These are phyloP conservation scores for Bipolaris bicolor DNA, from an alignment of 2,329 filamentous ascomycete genomes.

Conservation along the genomic window DNA sequence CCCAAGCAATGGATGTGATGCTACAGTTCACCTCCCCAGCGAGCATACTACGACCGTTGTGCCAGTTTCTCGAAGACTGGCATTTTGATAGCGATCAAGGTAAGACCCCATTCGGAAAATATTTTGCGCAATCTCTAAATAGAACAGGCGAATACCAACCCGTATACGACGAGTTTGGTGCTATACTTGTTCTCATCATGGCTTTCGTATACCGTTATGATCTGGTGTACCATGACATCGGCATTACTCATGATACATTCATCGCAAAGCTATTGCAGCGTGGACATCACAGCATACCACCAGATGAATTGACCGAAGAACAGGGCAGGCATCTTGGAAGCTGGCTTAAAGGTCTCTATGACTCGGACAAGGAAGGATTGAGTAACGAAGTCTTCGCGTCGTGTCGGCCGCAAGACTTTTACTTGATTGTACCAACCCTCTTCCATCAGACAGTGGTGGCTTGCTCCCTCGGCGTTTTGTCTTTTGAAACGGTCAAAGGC, in stretches of 20 bases:
- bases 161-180: constrained; percentile 84
- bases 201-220: constrained; percentile 79
- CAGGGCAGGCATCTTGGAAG: constrained; percentile 69
- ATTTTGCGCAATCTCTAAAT: constrained; percentile 18
- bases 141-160: constrained; percentile 74
- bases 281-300: constrained; percentile 62
- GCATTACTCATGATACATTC: constrained; percentile 68
- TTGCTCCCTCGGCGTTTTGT: constrained; percentile 67
- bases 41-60: constrained; percentile 74
- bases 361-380: constrained; percentile 69
- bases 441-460: constrained; percentile 78
- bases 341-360: constrained; percentile 81
- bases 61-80: constrained; percentile 78
- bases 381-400: constrained; percentile 82
- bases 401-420: constrained; percentile 83
- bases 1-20: constrained; percentile 74
- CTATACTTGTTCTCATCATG: constrained; percentile 74
- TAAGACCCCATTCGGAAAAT: constrained; percentile 20
- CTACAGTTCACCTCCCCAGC: constrained; percentile 75
- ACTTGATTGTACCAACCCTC: constrained; percentile 75
- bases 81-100: constrained; percentile 80
- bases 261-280: constrained; percentile 69
- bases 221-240: constrained; percentile 68
- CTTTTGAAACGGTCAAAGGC: constrained; percentile 72
- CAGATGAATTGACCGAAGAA: constrained; percentile 69